A percentile compares a stretch with the other conserved stretches of the same genome.
Conservation (phyloP, 2,329 filamentous ascomycete genomes). For the Cercospora sp. region DNA sequence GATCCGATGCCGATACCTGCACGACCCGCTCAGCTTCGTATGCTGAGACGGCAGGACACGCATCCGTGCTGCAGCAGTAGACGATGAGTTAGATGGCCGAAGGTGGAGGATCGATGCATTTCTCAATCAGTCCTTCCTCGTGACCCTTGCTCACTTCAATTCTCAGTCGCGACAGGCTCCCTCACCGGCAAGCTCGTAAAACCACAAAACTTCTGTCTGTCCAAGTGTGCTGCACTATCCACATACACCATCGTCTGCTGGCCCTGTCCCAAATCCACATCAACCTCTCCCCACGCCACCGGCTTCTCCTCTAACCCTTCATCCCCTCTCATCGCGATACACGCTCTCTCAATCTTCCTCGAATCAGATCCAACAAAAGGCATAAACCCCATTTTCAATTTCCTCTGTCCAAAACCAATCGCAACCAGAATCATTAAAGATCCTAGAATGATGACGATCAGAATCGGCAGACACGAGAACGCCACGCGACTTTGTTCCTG, state of each 20-base stretch:
- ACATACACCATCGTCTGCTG: background rate
- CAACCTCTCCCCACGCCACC: background rate
- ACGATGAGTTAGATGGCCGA: background rate
- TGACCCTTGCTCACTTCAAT: background rate
- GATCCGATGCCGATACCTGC: background rate
- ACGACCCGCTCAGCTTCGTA: too few species aligned
- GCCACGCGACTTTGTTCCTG: slow-evolving; percentile 8
- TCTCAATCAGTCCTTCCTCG: background rate
- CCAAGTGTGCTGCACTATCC: background rate
- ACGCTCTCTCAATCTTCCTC: background rate
- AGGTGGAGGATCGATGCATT: background rate
- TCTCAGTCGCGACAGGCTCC: background rate
- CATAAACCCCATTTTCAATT: background rate
- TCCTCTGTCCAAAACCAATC: background rate
- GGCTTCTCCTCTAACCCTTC: background rate
- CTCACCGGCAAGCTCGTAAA: background rate
- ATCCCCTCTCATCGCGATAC: background rate
- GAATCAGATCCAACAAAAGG: background rate
- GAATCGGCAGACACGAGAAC: slow-evolving; percentile 19
- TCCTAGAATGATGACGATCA: slow-evolving; percentile 18
- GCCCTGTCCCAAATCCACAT: background rate
- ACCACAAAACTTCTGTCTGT: background rate
- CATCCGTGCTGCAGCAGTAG: too few species aligned
- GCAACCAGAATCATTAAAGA: background rate
- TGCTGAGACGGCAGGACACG: too few species aligned